phyloP scores from a whole-genome alignment of 2,329 filamentous ascomycete species.

The Colletotrichum limetticola region DNA sequence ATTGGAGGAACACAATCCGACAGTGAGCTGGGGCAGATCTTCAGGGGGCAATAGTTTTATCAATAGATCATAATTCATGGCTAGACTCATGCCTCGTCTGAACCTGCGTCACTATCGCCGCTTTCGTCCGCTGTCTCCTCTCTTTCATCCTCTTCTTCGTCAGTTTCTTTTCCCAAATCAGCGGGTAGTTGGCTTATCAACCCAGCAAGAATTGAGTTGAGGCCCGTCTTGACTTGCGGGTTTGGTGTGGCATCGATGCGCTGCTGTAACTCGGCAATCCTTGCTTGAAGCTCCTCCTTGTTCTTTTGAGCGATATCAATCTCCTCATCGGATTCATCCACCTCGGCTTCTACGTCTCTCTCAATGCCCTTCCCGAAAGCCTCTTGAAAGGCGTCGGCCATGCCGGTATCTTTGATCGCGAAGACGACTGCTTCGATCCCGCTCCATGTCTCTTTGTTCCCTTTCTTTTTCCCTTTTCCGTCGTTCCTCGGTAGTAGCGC shows the following conservation, averaged over 20 bases:
- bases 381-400: constrained; percentile 62
- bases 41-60: neutral
- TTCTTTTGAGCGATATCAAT: constrained; percentile 18
- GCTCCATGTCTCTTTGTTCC: constrained; percentile 49
- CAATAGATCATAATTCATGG: neutral
- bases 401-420: constrained; percentile 63
- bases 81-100: neutral
- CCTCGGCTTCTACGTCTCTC: constrained; percentile 40
- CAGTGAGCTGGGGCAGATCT: too few relatives aligned
- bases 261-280: constrained; percentile 42
- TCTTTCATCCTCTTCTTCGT: neutral
- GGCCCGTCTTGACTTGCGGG: constrained; percentile 41
- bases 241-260: constrained; percentile 39
- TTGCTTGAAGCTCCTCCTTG: constrained; percentile 40
- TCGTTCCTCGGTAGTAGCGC: constrained; percentile 40
- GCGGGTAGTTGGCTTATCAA: constrained; percentile 40
- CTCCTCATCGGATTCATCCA: constrained; percentile 35
- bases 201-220: constrained; percentile 41
- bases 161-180: neutral
- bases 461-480: constrained; percentile 36
- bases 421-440: constrained; percentile 65
- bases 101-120: neutral
- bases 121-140: neutral
- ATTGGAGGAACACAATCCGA: too few relatives aligned
- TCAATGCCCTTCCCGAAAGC: constrained; percentile 56